Conservation (phyloP, 129 eudicot species). For the Helianthus annuus region HanXRQr2.0-SUNRISE NC_035449.2:184009893-184010392, state of each 20-base stretch:
- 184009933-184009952: no score
- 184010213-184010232: slow-evolving; percentile 19
- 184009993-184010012: no score
- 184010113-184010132: not conserved
- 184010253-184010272: not conserved
- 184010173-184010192: not conserved
- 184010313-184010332: not conserved
- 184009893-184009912: no score
- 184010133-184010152: slow-evolving; percentile 12
- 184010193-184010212: not conserved
- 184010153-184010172: not conserved
- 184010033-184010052: no score
- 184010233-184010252: slow-evolving; percentile 9
- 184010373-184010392: no score
- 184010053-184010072: no score
- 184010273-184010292: slow-evolving; percentile 5
- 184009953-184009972: no score
- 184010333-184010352: not conserved
- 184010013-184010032: no score
- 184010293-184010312: not conserved
- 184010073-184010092: no score
- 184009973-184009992: no score
- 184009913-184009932: no score
- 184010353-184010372: no score
- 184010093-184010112: not conserved